These are phyloP conservation scores for Leptographium galeiforme DNA, from an alignment of 2,329 filamentous ascomycete species.

Conservation along the genomic window DNA sequence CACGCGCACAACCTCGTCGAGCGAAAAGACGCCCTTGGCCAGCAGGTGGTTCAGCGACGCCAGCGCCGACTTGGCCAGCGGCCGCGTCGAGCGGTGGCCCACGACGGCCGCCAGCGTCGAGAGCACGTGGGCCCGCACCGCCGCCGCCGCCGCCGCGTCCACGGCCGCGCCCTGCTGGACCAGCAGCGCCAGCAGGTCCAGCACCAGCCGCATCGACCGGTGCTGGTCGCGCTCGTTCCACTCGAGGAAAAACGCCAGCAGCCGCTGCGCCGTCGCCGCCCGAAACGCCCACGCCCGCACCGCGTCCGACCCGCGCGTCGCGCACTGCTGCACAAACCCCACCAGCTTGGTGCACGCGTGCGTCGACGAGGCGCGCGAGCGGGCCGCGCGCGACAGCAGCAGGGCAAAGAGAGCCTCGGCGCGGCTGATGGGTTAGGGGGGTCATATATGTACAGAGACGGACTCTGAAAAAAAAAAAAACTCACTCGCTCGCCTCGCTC, in stretches of 20 bases:
- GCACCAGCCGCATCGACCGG: conserved; percentile 47
- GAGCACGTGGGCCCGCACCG: conserved; percentile 32
- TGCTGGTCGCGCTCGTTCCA: conserved; percentile 56
- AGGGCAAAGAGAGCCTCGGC: conserved; percentile 26
- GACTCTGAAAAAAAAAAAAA: neutral
- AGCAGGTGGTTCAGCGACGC: conserved; percentile 54
- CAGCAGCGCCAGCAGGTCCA: conserved; percentile 42
- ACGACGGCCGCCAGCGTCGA: conserved; percentile 44
- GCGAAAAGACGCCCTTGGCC: conserved; percentile 41
- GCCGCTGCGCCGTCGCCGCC: conserved; percentile 28
- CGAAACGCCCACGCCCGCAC: conserved; percentile 39
- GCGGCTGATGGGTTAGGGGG: too few relatives aligned
- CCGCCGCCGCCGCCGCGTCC: conserved; percentile 19
- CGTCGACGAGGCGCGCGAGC: conserved; percentile 41
- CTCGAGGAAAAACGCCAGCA: conserved; percentile 52
- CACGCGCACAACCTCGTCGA: conserved; percentile 29
- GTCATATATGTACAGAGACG: too few relatives aligned
- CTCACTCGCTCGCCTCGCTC: conserved; percentile 2
- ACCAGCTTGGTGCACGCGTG: conserved; percentile 47
- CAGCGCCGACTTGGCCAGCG: conserved; percentile 56
- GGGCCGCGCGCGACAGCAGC: conserved; percentile 34
- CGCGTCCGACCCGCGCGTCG: conserved; percentile 22
- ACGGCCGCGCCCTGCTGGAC: conserved; percentile 34
- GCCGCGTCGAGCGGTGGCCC: conserved; percentile 44
- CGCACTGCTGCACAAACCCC: conserved; percentile 47